Conservation (phyloP, 2,329 filamentous ascomycete species). For the Fusarium sp. region DNA sequence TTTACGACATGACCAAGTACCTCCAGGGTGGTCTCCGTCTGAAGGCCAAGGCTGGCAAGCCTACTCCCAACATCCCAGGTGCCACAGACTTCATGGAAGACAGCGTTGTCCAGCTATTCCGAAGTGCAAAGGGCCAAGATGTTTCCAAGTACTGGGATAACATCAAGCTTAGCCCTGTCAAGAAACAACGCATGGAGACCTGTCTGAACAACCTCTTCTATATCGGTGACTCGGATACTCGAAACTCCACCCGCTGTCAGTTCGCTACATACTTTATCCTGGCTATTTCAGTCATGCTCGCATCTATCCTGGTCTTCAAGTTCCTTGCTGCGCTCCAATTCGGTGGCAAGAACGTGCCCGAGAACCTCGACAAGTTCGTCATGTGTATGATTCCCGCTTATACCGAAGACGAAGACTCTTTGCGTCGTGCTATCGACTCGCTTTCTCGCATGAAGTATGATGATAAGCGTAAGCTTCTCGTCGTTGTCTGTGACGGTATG, state of each 20-base stretch:
- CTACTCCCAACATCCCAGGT: constrained; percentile 58
- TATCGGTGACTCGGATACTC: constrained; percentile 89
- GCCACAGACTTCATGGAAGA: constrained; percentile 85
- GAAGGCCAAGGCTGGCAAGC: constrained; percentile 65
- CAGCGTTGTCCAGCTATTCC: constrained; percentile 80
- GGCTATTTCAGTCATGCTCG: constrained; percentile 83
- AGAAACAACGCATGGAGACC: constrained; percentile 76
- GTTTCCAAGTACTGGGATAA: constrained; percentile 85
- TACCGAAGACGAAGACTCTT: constrained; percentile 96
- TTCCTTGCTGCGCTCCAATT: constrained; percentile 98
- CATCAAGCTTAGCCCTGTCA: constrained; percentile 67
- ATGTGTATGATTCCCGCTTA: constrained; percentile 98
- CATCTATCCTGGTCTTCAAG: constrained; percentile 89
- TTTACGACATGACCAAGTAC: constrained; percentile 94
- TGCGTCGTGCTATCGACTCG: constrained; percentile 96
- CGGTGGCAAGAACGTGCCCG: constrained; percentile 87
- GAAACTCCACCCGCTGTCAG: constrained; percentile 84
- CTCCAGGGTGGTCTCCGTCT: constrained; percentile 78
- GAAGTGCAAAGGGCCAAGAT: constrained; percentile 79
- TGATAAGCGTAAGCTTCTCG: constrained; percentile 95
- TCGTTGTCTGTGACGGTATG: constrained; percentile 97
- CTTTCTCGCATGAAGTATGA: constrained; percentile 96
- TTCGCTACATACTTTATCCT: constrained; percentile 93
- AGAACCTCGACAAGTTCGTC: constrained; percentile 98
- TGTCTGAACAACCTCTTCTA: constrained; percentile 97